A percentile compares a stretch with the other conserved stretches of the same genome.
Evolutionary conservation across 2,329 filamentous ascomycete genomes (phyloP).

Genomic region (Arthrobotrys sinensis): DNA sequence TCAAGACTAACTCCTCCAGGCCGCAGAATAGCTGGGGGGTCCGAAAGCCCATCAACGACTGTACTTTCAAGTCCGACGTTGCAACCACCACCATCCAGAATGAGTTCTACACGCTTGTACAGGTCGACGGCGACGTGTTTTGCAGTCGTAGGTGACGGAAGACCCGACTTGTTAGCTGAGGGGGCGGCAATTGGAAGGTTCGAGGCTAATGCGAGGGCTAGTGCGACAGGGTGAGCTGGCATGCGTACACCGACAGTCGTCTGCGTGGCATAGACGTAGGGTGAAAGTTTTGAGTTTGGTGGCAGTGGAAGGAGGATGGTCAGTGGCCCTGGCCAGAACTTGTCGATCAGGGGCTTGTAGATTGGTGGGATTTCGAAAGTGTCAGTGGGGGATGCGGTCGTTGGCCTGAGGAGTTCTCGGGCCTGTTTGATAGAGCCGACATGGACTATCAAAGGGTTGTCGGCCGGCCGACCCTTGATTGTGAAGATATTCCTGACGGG

Average conservation of each 20-base stretch:
- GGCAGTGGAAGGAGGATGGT: slow-evolving; percentile 90
- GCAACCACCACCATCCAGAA: slow-evolving; percentile 90
- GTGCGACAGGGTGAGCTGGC: slow-evolving; percentile 86
- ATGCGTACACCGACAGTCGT: slow-evolving; percentile 90
- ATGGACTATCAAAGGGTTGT: slow-evolving; percentile 97
- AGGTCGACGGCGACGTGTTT: slow-evolving; percentile 91
- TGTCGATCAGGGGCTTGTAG: slow-evolving; percentile 82
- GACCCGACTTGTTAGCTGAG: slow-evolving; percentile 93
- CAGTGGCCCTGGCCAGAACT: slow-evolving; percentile 94
- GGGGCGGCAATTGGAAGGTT: slow-evolving; percentile 88
- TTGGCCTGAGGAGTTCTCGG: slow-evolving; percentile 73
- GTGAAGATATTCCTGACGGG: slow-evolving; percentile 93
- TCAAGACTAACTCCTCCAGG: slow-evolving; percentile 91
- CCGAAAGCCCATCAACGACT: slow-evolving; percentile 89
- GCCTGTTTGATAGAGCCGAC: slow-evolving; percentile 86
- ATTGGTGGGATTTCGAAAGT: slow-evolving; percentile 75
- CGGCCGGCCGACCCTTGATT: slow-evolving; percentile 89
- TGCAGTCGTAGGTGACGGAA: slow-evolving; percentile 90
- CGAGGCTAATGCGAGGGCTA: slow-evolving; percentile 85
- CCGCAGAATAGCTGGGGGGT: slow-evolving; percentile 84
- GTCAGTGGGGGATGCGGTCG: slow-evolving; percentile 29
- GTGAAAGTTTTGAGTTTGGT: slow-evolving; percentile 78
- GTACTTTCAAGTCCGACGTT: slow-evolving; percentile 95
- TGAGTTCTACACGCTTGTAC: slow-evolving; percentile 83
- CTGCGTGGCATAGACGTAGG: slow-evolving; percentile 91